Base-by-base conservation (phyloP, 2,329 filamentous ascomycete genomes). In the Colletotrichum echinochloae region DNA sequence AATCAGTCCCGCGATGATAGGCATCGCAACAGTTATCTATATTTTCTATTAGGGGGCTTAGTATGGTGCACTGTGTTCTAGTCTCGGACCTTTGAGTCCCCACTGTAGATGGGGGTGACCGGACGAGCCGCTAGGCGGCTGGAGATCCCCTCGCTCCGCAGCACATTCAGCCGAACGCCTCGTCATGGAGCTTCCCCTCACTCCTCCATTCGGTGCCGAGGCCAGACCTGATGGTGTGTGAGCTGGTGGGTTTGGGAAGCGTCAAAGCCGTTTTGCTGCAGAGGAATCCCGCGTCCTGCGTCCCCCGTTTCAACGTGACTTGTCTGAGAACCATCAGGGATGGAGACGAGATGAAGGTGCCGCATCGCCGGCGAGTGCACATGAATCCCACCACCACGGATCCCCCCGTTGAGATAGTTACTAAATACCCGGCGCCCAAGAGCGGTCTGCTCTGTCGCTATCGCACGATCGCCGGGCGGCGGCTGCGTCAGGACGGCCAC, bases 181-280 rank as follows among this genome's bases (percentile, higher is more conserved):
- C 41, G 51, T 18, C 14, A 44, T 59, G 60, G 16, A 49, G 30
- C 16, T 3, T 9, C 30, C 30, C 41, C n/a, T n/a, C n/a, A n/a
- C n/a, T n/a, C 20, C 12, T n/a, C 18, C 41, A 7, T 4, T 60
- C 57, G 30, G 57, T 28, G 37, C 54, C 52, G 61, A 39, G 54
- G 49, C 35, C 52, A 57, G 65, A 61, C 57, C 6, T 35, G 49
- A 26, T 33, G 37, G 28, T 16, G 56, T 30, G 35, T 60, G 51
- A 33, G 23, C 35, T 44, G 37, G 35, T 28, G n/a, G 8, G 44
- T 28, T 11, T 39, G 28, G 46, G n/a, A 51, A 8, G 35, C 44
- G 33, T 33, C n/a, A n/a, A n/a, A 23, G 20, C 26, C 30, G 60
- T 39, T 62, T 41, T 54, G 60, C 26, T 54, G 54, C 60, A 54